Base-by-base conservation (phyloP, 139 green algal species). In the Eudorina sp. region DNA sequence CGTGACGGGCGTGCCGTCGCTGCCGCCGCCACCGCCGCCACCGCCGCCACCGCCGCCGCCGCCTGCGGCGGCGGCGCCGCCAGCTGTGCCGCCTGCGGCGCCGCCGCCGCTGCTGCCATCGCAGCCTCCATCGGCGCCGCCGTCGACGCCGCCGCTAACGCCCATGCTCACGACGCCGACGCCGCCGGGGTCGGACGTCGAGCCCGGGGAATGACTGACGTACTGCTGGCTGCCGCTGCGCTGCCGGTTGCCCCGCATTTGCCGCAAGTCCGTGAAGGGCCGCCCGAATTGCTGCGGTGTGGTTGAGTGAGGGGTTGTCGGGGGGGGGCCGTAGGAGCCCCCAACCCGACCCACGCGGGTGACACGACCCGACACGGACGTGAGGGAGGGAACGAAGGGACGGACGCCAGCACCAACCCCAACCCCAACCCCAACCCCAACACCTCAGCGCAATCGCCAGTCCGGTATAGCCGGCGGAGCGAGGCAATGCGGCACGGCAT, bases 241-340 rank as follows among this genome's bases (percentile, higher is more conserved):
- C 31, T 64, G 45, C 27, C 46, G 38, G 29, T 7, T 58, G 72
- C 72, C 72, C 8, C n/a, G 74, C 74, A 79, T 55, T 46, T 82
- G 74, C 18, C 74, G 74, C 45, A 82, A 21, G 5, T 82, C 74
- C 1, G 74, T 82, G 36, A 83, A 83, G n/a, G 75, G 46, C 31
- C 31, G n/a, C 4, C 75, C 75, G 31, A 83, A 55, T 55, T 83
- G 75, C 75, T 45, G 51, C 19, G 51, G 13, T 13, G 51, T 25
- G 51, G 51, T 16, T 25, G 51, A 58, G 51, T n/a, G n/a, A n/a
- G n/a, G n/a, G n/a, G n/a, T n/a, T n/a, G n/a, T n/a, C n/a, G n/a
- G n/a, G n/a, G n/a, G n/a, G n/a, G n/a, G n/a, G n/a, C n/a, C n/a
- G n/a, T n/a, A n/a, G n/a, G n/a, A n/a, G n/a, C n/a, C n/a, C n/a